Base-by-base conservation (phyloP, 768 basidiomycete species). In the Tricholoma sp. region DNA sequence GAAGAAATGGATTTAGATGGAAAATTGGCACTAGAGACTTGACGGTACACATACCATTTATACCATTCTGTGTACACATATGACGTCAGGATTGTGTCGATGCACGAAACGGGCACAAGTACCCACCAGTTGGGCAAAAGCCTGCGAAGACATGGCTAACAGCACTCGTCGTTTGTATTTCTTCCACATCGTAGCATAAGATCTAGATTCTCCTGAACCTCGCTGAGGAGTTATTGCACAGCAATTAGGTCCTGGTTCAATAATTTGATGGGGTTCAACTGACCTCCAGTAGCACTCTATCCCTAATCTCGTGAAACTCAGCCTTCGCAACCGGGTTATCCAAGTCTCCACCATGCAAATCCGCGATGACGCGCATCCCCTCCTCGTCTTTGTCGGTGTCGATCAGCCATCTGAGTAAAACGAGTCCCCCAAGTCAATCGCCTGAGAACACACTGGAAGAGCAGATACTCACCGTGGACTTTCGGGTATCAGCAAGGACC, bases 111-210 rank as follows among this genome's bases (percentile, higher is more conserved):
- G 11, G 37, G 3, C 19, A 29, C 18, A 11, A 53, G 34, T 6
- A 43, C 65, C 51, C 45, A 63, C 66, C 12, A 64, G 57, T 57
- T 65, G 66, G 3, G 64, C 62, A 45, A 63, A 66, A 12, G 63
- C 62, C 69, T 97, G 95, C 50, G 92, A 92, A n/a, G 89, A 91
- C 91, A 95, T 94, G 7, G 95, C 95, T 49, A 97, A 82, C 58
- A 97, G 69, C 12, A 98, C 93, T 34, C 94, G 79, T 32, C 85
- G 84, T 63, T 88, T 88, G 69, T 98, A 97, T 64, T 82, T 80
- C 63, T 73, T 83, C 92, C 94, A 97, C 85, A 98, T 89, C 31
- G 79, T 78, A 24, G 69, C 63, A 71, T 98, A 98, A 1, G 84
- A 80, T 47, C 91, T 79, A 45, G 78, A 87, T 60, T 89, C 91